Evolutionary conservation across 2,329 filamentous ascomycete genomes (phyloP).

Genomic region (Dryadomyces sulphureus): DNA sequence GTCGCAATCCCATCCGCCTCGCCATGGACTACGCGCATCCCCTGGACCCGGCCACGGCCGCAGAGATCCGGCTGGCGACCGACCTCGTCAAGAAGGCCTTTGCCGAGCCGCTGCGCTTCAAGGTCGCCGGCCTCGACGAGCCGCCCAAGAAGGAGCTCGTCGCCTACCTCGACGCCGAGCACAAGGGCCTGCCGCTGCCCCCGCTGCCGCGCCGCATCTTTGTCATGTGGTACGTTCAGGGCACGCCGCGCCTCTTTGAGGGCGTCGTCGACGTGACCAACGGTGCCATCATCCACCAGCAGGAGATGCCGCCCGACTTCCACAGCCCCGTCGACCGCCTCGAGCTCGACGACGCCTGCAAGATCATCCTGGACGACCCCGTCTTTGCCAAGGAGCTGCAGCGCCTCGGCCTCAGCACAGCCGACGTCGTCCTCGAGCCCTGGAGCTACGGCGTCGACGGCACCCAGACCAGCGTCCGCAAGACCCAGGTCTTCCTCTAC

Average conservation of each 20-base stretch:
- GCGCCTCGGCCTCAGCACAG: constrained; percentile 45
- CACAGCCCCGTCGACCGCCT: constrained; percentile 46
- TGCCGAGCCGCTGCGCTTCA: constrained; percentile 27
- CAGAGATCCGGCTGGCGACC: constrained; percentile 40
- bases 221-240: background rate
- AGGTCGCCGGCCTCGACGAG: background rate
- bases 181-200: background rate
- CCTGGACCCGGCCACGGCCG: constrained; percentile 31
- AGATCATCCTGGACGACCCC: constrained; percentile 35
- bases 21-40: constrained; percentile 39
- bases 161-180: constrained; percentile 1
- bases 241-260: constrained; percentile 43
- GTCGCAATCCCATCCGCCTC: no score
- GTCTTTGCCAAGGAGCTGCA: constrained; percentile 43
- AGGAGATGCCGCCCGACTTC: constrained; percentile 39
- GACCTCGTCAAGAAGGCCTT: constrained; percentile 34
- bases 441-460: constrained; percentile 48
- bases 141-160: background rate
- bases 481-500: constrained; percentile 51
- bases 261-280: constrained; percentile 35
- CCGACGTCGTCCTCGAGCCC: constrained; percentile 42
- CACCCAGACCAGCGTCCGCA: constrained; percentile 1
- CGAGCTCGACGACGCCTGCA: constrained; percentile 43
- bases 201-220: background rate
- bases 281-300: constrained; percentile 36